Conservation (phyloP, 1,139 yeast species). For the Sugiyamaella grinbergsii region DNA sequence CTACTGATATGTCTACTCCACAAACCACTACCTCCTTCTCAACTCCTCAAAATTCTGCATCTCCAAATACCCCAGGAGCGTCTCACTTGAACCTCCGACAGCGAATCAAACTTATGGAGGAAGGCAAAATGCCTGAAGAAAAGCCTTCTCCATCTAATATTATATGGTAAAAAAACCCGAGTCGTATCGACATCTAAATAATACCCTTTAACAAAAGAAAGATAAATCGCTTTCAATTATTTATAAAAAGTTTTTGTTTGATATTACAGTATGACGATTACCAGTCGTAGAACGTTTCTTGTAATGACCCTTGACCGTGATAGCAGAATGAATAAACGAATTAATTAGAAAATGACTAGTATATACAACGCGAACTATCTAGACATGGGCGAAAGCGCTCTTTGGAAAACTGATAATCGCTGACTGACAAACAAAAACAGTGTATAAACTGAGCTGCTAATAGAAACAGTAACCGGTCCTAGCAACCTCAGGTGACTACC, state of each 20-base stretch:
- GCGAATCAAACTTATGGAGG: slow-evolving; percentile 39
- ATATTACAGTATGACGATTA: too few relatives aligned
- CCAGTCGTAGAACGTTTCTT: too few relatives aligned
- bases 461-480: background rate
- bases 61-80: slow-evolving; percentile 23
- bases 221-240: too few relatives aligned
- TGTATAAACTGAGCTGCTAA: background rate
- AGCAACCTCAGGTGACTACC: too few relatives aligned
- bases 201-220: background rate
- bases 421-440: background rate
- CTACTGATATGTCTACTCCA: background rate
- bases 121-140: slow-evolving; percentile 31
- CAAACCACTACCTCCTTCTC: background rate
- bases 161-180: slow-evolving; percentile 24
- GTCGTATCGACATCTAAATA: background rate
- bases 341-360: background rate
- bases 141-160: slow-evolving; percentile 22
- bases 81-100: slow-evolving; percentile 32
- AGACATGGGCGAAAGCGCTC: too few relatives aligned
- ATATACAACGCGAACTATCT: too few relatives aligned
- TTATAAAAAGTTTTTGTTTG: too few relatives aligned
- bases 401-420: background rate
- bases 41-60: slow-evolving; percentile 19
- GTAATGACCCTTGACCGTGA: background rate
- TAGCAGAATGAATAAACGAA: background rate